Base-by-base conservation (phyloP, 148 eudicot genomes). In the Cornus suecica region DNA sequence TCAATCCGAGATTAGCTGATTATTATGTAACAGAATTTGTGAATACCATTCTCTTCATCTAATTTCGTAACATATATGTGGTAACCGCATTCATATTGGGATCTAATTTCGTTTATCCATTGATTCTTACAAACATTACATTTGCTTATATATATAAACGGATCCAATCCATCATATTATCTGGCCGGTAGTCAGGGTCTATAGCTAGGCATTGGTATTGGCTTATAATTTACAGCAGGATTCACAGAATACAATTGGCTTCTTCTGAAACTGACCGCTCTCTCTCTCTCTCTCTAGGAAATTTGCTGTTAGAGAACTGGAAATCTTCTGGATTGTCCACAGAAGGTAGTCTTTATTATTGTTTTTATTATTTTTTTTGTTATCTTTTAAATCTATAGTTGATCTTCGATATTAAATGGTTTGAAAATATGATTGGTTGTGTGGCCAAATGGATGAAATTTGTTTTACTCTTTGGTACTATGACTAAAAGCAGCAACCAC, bases 251-350 rank as follows among this genome's bases (percentile, higher is more conserved):
- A 29, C 2, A 65, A 45, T 11, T 74, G 8, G 27, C 41, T 42
- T 30, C 26, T 74, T 26, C 27, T 74, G 69, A 9, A 22, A 66
- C n/a, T 74, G 42, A 62, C 26, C 75, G 29, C 11, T 4, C 9
- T 64, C 65, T 71, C 73, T 76, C 25, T 63, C 48, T 54, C 74
- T 58, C 62, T 58, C 62, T 85, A 94, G 99, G 97, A 79, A 84
- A 82, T 76, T 56, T 87, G 78, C 87, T 95, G 67, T 75, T 95
- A 77, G 92, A 88, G 42, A 80, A 69, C 32, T 95, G 98, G 98
- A 83, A 78, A 84, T 93, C 94, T 75, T 81, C 85, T 68, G 92
- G 91, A 62, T 79, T 93, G 61, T 83, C 89, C 15, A 48, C 82
- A 34, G 86, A 84, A 81, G 99, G 98, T 92, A 66, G 66, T 24